Base-by-base conservation (phyloP, 2,329 filamentous ascomycete genomes). In the Sporothrix schenckii region DNA sequence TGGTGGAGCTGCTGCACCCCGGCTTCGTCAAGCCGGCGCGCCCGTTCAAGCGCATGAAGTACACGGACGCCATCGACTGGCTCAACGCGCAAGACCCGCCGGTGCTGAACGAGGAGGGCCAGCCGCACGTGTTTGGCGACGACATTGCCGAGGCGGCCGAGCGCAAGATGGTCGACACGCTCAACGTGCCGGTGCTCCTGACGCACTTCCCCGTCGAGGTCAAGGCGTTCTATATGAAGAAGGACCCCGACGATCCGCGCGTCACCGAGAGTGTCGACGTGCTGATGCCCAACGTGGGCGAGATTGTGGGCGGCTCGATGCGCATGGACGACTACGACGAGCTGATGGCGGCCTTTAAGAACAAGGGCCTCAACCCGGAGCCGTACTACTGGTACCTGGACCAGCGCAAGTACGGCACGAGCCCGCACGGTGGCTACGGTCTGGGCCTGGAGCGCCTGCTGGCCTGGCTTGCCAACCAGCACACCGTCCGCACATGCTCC, bases 181-280 rank as follows among this genome's bases (percentile, higher is more conserved):
- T 99, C 85, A 95, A 96, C 88, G 85, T 88, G 69, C 95, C 95
- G 73, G 97, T 99, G 80, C 71, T 76, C 47, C 73, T 76, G 54
- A 98, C 94, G 2, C 94, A 98, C 82, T 99, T 99, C 88, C 95
- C 95, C 24, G 90, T 90, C 72, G 93, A 94, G 83, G 97, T 99
- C 86, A 99, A 99, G 86, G 92, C 95, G 1, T 99, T 99, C 81
- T 99, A 99, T 87, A 99, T 99, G 95, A 91, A 94, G 82, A 94
- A 91, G 82, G 95, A 94, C 76, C 84, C 86, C 56, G 81, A 86
- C 41, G 95, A 99, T 78, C 83, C 81, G 41, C 88, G 94, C 34
- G 93, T 97, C 39, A 99, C 95, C 0, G 94, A 99, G 85, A 93
- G 89, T 73, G 94, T 98, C 16, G 95, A 99, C 77, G 84, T 86